A percentile compares a stretch with the other conserved stretches of the same genome.
Evolutionary conservation across 257 asterid genomes (phyloP).

Genomic region (Scutellaria minor): DNA sequence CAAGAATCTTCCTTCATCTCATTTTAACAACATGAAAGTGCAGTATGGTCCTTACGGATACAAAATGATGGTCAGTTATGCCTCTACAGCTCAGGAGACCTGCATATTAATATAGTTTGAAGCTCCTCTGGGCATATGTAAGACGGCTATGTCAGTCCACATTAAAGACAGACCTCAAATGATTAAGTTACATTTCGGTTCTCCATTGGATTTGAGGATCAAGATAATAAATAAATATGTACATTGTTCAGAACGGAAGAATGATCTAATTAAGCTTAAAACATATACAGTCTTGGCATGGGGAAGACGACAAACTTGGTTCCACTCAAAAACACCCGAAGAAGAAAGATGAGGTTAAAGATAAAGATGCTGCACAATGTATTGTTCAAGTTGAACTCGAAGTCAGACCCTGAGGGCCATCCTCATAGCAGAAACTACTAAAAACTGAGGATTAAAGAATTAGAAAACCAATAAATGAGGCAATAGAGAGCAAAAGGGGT

Average conservation of each 20-base stretch:
- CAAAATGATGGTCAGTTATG: no score
- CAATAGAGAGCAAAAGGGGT: neutral
- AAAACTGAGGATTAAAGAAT: slow-evolving; percentile 4
- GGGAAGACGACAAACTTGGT: neutral
- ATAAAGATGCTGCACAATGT: neutral
- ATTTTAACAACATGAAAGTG: no score
- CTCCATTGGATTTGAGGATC: no score
- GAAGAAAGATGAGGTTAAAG: neutral
- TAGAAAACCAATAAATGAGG: neutral
- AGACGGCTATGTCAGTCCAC: no score
- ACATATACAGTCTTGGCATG: neutral
- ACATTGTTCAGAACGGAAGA: neutral
- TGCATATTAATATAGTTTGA: no score
- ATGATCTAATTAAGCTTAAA: slow-evolving; percentile 12
- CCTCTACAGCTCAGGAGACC: no score
- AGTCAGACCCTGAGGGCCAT: slow-evolving; percentile 3
- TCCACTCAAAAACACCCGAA: slow-evolving; percentile 12
- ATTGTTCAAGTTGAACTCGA: neutral
- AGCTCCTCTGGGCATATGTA: no score
- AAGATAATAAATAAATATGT: no score
- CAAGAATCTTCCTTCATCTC: neutral
- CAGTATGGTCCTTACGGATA: no score
- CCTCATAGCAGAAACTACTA: slow-evolving; percentile 16
- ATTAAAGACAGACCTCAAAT: no score
- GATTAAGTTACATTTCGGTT: no score